Percentiles rank a stretch among this genome's conserved stretches.
Evolutionary conservation across 2,329 filamentous ascomycete genomes (phyloP).

Genomic region (Xylaria sp.): DNA sequence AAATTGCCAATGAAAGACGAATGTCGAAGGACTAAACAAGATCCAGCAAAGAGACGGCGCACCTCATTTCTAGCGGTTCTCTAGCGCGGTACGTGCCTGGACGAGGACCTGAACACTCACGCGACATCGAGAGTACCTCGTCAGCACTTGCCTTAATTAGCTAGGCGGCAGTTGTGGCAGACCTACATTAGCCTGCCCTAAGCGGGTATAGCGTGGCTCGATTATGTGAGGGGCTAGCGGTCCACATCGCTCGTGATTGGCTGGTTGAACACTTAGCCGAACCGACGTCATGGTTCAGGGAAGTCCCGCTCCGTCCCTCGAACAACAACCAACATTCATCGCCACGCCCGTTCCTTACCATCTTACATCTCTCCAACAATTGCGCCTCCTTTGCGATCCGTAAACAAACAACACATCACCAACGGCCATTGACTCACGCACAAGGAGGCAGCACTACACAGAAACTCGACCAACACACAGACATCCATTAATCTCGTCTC

Average conservation of each 20-base stretch:
- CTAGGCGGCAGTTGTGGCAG: not conserved
- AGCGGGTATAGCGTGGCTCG: not conserved
- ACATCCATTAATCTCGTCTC: not conserved
- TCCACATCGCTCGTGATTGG: not conserved
- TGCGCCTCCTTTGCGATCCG: not conserved
- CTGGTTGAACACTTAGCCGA: not conserved
- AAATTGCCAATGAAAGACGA: not conserved
- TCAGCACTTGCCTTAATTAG: not conserved
- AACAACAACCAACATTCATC: not conserved
- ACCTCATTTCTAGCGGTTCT: no score
- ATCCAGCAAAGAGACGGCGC: no score
- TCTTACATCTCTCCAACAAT: not conserved
- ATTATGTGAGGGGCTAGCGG: not conserved
- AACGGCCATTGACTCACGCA: not conserved
- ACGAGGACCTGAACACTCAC: not conserved
- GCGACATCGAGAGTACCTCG: not conserved
- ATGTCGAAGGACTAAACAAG: no score
- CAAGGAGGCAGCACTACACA: not conserved
- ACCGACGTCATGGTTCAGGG: not conserved
- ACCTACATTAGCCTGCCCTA: not conserved
- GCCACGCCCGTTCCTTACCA: not conserved
- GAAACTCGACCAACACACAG: not conserved
- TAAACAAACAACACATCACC: not conserved
- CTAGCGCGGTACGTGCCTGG: not conserved
- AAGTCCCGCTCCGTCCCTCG: not conserved